Conservation (phyloP, 257 asterid species). For the Lavandula angustifolia region DNA sequence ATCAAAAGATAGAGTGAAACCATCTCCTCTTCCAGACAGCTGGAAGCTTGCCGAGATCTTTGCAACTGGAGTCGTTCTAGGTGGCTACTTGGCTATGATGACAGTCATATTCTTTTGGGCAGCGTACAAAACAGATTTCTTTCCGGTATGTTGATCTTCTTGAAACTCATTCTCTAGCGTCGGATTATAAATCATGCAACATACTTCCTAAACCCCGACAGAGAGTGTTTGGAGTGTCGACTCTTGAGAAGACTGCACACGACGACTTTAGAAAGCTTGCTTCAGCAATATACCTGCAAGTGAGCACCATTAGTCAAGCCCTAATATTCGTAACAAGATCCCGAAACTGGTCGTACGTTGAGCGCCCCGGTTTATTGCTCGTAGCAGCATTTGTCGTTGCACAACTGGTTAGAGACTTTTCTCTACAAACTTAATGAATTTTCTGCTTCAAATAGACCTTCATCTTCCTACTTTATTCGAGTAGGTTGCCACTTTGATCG, state of each 20-base stretch:
- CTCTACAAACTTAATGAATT: too few relatives aligned
- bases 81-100: constrained; percentile 95
- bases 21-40: constrained; percentile 98
- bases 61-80: constrained; percentile 86
- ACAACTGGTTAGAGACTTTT: constrained; percentile 59
- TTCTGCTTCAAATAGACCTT: not conserved
- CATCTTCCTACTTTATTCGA: constrained; percentile 17
- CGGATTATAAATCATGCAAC: too few relatives aligned
- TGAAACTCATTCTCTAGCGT: not conserved
- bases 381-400: constrained; percentile 78
- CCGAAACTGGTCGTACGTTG: constrained; percentile 85
- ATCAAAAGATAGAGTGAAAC: constrained; percentile 94
- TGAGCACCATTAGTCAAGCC: constrained; percentile 97
- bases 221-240: constrained; percentile 78
- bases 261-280: constrained; percentile 97
- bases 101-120: constrained; percentile 98
- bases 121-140: constrained; percentile 82
- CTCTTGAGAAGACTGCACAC: constrained; percentile 85
- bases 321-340: constrained; percentile 94
- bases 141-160: constrained; percentile 59
- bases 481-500: constrained; percentile 93
- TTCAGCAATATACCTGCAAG: constrained; percentile 94
- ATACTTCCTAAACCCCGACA: constrained; percentile 31
- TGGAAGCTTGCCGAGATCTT: constrained; percentile 96
- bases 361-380: constrained; percentile 92